These are phyloP conservation scores for Ustilaginoidea virens DNA, from an alignment of 2,329 filamentous ascomycete species.

Conservation along the genomic window DNA sequence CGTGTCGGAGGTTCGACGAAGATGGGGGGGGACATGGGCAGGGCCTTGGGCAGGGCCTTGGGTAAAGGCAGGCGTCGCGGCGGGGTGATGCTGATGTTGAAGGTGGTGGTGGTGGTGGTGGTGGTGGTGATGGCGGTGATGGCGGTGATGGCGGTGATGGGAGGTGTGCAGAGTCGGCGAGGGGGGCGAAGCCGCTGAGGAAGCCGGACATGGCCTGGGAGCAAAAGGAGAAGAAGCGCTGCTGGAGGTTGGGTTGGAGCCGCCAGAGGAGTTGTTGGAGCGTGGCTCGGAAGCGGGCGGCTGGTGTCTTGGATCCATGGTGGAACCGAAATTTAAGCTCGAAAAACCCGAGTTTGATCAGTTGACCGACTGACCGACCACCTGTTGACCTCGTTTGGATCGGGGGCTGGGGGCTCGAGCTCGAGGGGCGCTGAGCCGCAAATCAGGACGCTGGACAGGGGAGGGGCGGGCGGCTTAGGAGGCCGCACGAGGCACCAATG, in stretches of 20 bases:
- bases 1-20: constrained; percentile 27
- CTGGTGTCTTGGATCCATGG: constrained; percentile 16
- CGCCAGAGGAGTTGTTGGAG: constrained; percentile 2
- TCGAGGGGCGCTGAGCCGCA: constrained; percentile 1
- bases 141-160: constrained; percentile 5
- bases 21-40: constrained; percentile 16
- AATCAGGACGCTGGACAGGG: constrained; percentile 1
- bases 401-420: constrained; percentile 3
- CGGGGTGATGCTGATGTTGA: no score
- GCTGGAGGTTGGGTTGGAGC: constrained; percentile 2
- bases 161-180: constrained; percentile 2
- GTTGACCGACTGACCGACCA: neutral
- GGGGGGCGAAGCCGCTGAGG: neutral
- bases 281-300: constrained; percentile 8
- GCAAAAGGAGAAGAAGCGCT: constrained; percentile 3
- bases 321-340: constrained; percentile 21
- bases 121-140: no score
- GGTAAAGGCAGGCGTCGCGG: constrained; percentile 2
- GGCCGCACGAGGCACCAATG: no score
- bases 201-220: constrained; percentile 3
- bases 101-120: no score
- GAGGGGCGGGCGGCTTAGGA: no score
- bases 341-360: constrained; percentile 11
- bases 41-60: constrained; percentile 3
- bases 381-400: no score